Evolutionary conservation across 2,329 filamentous ascomycete genomes (phyloP).

Genomic region (Colletotrichum sp.): DNA sequence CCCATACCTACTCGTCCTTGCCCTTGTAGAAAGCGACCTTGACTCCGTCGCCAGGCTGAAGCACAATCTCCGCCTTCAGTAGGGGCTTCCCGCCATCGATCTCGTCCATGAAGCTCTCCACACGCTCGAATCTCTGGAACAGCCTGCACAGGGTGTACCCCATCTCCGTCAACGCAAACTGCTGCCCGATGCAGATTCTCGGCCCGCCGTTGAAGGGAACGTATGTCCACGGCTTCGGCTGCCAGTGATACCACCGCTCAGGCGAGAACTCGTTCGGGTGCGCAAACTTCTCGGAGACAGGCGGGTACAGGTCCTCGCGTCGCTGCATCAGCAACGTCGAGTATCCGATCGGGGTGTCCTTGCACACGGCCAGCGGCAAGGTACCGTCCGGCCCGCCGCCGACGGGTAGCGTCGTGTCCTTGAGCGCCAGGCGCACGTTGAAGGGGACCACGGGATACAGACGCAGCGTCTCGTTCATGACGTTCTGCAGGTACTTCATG

Average conservation of each 20-base stretch:
- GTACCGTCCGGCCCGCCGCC: conserved; percentile 71
- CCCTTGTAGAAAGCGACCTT: conserved; percentile 59
- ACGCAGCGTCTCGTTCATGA: conserved; percentile 79
- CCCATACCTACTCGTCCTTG: conserved; percentile 17
- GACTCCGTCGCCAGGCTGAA: conserved; percentile 65
- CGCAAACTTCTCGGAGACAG: conserved; percentile 48
- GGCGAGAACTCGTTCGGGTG: conserved; percentile 62
- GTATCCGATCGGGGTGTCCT: conserved; percentile 71
- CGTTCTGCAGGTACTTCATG: conserved; percentile 81
- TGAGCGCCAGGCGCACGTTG: conserved; percentile 75
- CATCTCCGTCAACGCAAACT: conserved; percentile 82
- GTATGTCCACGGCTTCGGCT: conserved; percentile 72
- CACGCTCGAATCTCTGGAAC: conserved; percentile 72
- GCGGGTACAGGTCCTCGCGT: conserved; percentile 65
- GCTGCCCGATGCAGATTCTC: conserved; percentile 78
- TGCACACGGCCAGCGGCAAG: conserved; percentile 68
- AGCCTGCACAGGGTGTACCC: conserved; percentile 74
- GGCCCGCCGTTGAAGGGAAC: conserved; percentile 79
- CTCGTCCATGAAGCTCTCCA: conserved; percentile 63
- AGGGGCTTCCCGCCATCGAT: conserved; percentile 58
- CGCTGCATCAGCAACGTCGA: conserved; percentile 77
- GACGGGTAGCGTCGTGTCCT: conserved; percentile 75
- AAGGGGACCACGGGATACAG: conserved; percentile 81
- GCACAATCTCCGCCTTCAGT: conserved; percentile 64
- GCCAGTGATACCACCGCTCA: conserved; percentile 69